Percentiles rank a stretch among this genome's conserved stretches.
Evolutionary conservation across 768 basidiomycete species (phyloP).

Genomic region (Leccinum sublutescens): DNA sequence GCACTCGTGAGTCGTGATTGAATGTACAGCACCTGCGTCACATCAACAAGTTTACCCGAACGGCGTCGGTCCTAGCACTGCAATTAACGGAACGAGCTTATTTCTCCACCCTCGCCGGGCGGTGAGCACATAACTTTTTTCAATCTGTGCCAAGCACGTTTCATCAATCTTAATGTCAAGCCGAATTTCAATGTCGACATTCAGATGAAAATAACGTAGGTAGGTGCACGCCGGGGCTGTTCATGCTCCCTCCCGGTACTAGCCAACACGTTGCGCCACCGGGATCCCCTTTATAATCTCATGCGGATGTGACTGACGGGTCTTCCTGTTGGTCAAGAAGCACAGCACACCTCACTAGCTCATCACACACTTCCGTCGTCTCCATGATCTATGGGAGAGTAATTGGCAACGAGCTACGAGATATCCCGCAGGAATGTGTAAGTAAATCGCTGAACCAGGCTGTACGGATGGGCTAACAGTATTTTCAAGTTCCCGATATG

Average conservation of each 20-base stretch:
- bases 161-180: constrained; percentile 25
- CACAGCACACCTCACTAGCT: constrained; percentile 14
- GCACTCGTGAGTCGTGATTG: not conserved
- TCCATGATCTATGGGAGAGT: constrained; percentile 29
- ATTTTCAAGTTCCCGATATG: constrained; percentile 29
- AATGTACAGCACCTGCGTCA: constrained; percentile 14
- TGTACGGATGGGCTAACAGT: constrained; percentile 9
- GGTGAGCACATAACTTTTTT: constrained; percentile 7
- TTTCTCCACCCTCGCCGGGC: constrained; percentile 15
- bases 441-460: constrained; percentile 10
- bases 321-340: constrained; percentile 16
- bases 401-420: constrained; percentile 31
- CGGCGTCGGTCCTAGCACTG: constrained; percentile 18
- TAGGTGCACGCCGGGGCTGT: constrained; percentile 25
- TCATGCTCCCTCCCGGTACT: constrained; percentile 15
- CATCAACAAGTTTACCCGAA: constrained; percentile 8
- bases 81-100: constrained; percentile 15
- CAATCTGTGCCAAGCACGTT: constrained; percentile 23
- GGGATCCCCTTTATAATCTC: constrained; percentile 27
- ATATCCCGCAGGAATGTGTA: constrained; percentile 29
- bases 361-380: constrained; percentile 16
- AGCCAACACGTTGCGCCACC: constrained; percentile 23
- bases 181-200: constrained; percentile 11
- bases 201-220: constrained; percentile 20
- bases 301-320: constrained; percentile 11